Evolutionary conservation across 495 filamentous ascomycete genomes (phyloP).

Genomic region (Lophiostoma macrostomum): DNA sequence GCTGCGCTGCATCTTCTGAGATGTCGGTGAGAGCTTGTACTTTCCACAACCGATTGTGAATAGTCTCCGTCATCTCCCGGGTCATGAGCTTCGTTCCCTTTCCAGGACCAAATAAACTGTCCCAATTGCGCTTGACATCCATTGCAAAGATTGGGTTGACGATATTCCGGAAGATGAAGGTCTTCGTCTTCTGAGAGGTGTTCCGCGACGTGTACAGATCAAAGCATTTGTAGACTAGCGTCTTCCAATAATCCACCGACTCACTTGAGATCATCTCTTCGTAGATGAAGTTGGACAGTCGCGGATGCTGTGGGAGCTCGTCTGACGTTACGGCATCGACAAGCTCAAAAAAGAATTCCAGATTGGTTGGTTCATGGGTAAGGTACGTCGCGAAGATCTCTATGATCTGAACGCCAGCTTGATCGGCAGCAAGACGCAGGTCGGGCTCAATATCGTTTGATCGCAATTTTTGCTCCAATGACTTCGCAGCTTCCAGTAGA

Average conservation of each 20-base stretch:
- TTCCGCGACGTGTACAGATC: constrained; percentile 78
- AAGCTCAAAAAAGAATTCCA: constrained; percentile 84
- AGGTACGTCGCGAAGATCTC: constrained; percentile 77
- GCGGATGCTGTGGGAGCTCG: constrained; percentile 72
- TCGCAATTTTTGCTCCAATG: constrained; percentile 68
- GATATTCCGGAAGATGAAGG: constrained; percentile 84
- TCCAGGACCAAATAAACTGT: constrained; percentile 50
- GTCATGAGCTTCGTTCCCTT: constrained; percentile 75
- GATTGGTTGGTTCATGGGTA: constrained; percentile 66
- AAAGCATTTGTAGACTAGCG: constrained; percentile 78
- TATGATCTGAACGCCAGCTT: constrained; percentile 87
- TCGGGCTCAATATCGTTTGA: constrained; percentile 63
- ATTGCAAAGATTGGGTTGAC: constrained; percentile 97
- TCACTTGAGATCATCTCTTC: constrained; percentile 75
- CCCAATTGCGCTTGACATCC: constrained; percentile 78
- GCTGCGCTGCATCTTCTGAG: constrained; percentile 78
- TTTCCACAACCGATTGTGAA: constrained; percentile 93
- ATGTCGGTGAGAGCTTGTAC: constrained; percentile 73
- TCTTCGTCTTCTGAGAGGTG: constrained; percentile 82
- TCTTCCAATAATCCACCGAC: constrained; percentile 85
- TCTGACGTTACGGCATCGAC: constrained; percentile 81
- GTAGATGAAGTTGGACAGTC: constrained; percentile 80
- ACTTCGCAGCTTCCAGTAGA: constrained; percentile 65
- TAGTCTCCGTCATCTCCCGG: constrained; percentile 80
- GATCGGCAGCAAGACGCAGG: constrained; percentile 81